These are phyloP conservation scores for Venturia carpophila DNA, from an alignment of 2,329 filamentous ascomycete genomes.

Conservation along the genomic window DNA sequence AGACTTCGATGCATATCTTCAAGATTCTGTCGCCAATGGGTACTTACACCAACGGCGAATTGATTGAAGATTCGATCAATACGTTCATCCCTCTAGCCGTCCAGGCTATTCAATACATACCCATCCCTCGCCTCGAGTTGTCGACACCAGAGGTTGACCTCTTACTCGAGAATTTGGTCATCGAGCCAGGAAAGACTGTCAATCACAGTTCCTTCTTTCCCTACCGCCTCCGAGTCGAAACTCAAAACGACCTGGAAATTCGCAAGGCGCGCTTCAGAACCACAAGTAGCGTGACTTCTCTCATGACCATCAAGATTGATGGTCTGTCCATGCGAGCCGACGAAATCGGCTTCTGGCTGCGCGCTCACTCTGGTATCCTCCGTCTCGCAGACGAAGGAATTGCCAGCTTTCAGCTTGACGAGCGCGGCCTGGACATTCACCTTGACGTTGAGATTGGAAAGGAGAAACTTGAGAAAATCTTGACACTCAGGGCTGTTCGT, in stretches of 20 bases:
- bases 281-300: constrained; percentile 56
- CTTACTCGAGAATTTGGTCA: constrained; percentile 79
- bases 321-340: constrained; percentile 78
- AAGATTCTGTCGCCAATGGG: constrained; percentile 60
- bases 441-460: constrained; percentile 77
- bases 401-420: constrained; percentile 75
- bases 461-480: constrained; percentile 69
- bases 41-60: constrained; percentile 57
- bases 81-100: constrained; percentile 74
- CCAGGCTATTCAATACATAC: constrained; percentile 73
- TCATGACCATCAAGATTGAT: constrained; percentile 66
- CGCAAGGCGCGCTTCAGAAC: constrained; percentile 68
- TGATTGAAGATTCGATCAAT: constrained; percentile 68
- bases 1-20: constrained; percentile 60
- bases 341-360: constrained; percentile 85
- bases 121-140: constrained; percentile 84
- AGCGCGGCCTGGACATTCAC: constrained; percentile 77
- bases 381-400: constrained; percentile 75
- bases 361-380: constrained; percentile 66
- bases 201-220: constrained; percentile 86
- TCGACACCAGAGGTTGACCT: constrained; percentile 77
- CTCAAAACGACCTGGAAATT: constrained; percentile 79
- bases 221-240: constrained; percentile 71
- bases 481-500: constrained; percentile 65
- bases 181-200: constrained; percentile 78